These are phyloP conservation scores for Rhinocladiella mackenziei DNA, from an alignment of 2,329 filamentous ascomycete species.

Conservation along the genomic window DNA sequence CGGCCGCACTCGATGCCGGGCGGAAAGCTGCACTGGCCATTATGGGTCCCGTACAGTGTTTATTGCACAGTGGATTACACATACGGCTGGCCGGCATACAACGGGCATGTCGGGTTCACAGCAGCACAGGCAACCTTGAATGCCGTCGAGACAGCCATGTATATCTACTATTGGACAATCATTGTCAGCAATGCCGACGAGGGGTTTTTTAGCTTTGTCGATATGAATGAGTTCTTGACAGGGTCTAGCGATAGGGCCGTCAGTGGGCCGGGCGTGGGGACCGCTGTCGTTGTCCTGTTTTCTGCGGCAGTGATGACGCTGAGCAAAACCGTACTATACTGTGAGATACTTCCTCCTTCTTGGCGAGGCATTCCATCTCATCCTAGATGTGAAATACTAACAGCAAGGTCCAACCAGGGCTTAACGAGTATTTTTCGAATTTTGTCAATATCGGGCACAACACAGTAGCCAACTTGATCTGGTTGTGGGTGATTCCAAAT, in stretches of 20 bases:
- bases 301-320: constrained; percentile 60
- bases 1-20: constrained; percentile 80
- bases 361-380: no score
- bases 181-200: constrained; percentile 4
- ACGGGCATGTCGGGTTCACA: constrained; percentile 68
- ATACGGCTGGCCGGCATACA: constrained; percentile 72
- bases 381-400: no score
- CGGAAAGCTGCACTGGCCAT: constrained; percentile 64
- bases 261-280: constrained; percentile 48
- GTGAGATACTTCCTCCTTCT: no score
- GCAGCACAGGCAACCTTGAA: constrained; percentile 69
- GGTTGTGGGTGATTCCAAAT: constrained; percentile 64
- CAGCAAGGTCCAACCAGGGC: no score
- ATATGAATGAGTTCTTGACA: constrained; percentile 21
- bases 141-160: constrained; percentile 62
- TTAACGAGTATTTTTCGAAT: constrained; percentile 58
- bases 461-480: constrained; percentile 47
- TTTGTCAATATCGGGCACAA: constrained; percentile 64
- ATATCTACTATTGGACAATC: constrained; percentile 55
- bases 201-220: not conserved
- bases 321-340: constrained; percentile 65
- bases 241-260: constrained; percentile 24
- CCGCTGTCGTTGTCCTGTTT: constrained; percentile 54
- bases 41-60: constrained; percentile 74
- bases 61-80: constrained; percentile 77